Evolutionary conservation across 2,329 filamentous ascomycete genomes (phyloP).

Genomic region (Aspergillus texensis): DNA sequence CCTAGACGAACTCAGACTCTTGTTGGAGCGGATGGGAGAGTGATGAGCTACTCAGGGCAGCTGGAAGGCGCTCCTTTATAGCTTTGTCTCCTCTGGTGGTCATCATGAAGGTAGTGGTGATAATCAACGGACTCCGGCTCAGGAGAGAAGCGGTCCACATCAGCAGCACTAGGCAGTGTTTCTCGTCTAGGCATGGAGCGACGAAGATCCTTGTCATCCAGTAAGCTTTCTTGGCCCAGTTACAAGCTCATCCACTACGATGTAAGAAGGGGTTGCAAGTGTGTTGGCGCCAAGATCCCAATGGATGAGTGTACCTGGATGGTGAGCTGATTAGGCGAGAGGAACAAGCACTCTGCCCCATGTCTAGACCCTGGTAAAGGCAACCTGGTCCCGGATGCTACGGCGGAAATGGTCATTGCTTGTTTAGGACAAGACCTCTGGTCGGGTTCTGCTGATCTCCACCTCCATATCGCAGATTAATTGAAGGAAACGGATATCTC

Average conservation of each 20-base stretch:
- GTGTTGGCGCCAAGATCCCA: constrained; percentile 6
- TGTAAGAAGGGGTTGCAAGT: neutral
- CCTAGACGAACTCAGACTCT: constrained; percentile 9
- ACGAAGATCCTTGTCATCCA: constrained; percentile 10
- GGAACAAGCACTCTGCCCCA: neutral
- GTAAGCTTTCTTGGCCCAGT: constrained; percentile 8
- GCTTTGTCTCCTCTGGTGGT: constrained; percentile 5
- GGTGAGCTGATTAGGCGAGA: neutral
- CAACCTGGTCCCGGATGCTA: constrained; percentile 6
- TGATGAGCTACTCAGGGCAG: constrained; percentile 11
- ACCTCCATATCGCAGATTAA: neutral
- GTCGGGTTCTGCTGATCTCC: neutral
- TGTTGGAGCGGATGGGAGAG: constrained; percentile 19
- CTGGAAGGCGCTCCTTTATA: constrained; percentile 30
- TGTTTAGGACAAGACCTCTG: constrained; percentile 17
- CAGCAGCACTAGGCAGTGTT: constrained; percentile 18
- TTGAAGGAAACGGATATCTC: neutral
- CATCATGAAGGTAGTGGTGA: neutral
- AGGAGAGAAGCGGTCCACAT: constrained; percentile 9
- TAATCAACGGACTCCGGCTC: constrained; percentile 10
- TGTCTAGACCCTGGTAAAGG: constrained; percentile 1
- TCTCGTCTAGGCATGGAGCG: constrained; percentile 21
- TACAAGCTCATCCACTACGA: constrained; percentile 3
- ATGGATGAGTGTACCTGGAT: neutral
- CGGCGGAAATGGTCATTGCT: constrained; percentile 15